Base-by-base conservation (phyloP, 2,329 filamentous ascomycete genomes). In the Teratosphaeria viscida region DNA sequence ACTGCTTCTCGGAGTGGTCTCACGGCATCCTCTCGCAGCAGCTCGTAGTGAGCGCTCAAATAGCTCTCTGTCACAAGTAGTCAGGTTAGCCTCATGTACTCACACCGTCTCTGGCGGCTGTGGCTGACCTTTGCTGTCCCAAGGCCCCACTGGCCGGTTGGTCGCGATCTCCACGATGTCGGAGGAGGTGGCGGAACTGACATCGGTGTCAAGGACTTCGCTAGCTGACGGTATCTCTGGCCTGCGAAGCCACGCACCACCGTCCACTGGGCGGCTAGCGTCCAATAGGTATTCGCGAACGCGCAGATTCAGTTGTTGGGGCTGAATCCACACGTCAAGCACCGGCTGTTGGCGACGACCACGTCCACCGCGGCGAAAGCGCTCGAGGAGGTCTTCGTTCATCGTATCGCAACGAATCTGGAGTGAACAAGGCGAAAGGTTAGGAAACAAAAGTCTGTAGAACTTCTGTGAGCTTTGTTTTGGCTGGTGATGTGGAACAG, bases 21-120 rank as follows among this genome's bases (percentile, higher is more conserved):
- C 2, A 89, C 77, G 0, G 85, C 82, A 68, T 96, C 90, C 67
- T 90, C 88, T 2, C 91, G 81, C 7, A 90, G 78, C 1, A 96
- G 80, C 2, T 84, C 78, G 68, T 94, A 95, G 56, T 95, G 89
- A 0, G 84, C 81, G 35, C 83, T 77, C 0, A 96, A 76, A 60
- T 95, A 96, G 0, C 79, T 77, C 1, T 84, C 78, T 63, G 52
- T 49, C 54, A 19, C 16, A n/a, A 2, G 3, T 5, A n/a, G 57
- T 62, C 55, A 61, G 58, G 12, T 59, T 43, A 62, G 14, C 8
- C 8, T 49, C 43, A 49, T 57, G 11, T 10, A 49, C 2, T 43
- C n/a, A 7, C 52, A 57, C 16, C 14, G 27, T n/a, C 16, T 23
- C 29, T 19, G 19, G 29, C 14, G 57, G 8, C 49, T 32, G 52